Evolutionary conservation across 1,284 basidiomycete genomes (phyloP), one percentile per base, ranked within the genome.

Genomic region (Phellinidium pouzarii): DNA sequence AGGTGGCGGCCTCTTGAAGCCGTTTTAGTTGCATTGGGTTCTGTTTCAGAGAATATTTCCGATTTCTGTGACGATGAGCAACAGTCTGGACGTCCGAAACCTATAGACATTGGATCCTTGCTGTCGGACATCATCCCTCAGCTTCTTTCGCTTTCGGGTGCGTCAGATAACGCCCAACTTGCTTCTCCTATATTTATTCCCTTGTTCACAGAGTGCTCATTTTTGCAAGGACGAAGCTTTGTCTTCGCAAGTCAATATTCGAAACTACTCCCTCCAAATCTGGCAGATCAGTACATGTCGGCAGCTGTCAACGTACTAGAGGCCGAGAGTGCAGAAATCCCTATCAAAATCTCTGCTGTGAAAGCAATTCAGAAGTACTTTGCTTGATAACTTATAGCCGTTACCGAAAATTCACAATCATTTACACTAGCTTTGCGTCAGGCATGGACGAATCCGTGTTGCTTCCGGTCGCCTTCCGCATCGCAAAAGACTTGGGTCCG

Each of bases 1-100:
- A 91, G 89, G 89, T 95, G 94, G 94, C 85, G 90, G 63, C 79
- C 84, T 4, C 73, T 94, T 25, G 94, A 98, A 70, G 87, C 91
- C 1, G 78, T 79, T 1, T 75, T 99, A 3, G 84, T 91, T 3
- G 80, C 87, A 1, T 71, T 96, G n/a, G 93, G 93, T 8, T 88
- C 89, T 27, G 81, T 92, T 58, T 75, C 89, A 1, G 86, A 92
- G 55, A 78, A 83, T 23, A 72, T 97, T 36, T 71, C 84, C 26
- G 87, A 92, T 36, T 79, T 82, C 40, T 70, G 91, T 14, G 86
- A 94, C 56, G 84, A 87, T 41, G 86, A 90, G 61, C 70, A 75
- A 59, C 79, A 80, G 14, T 74, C 77, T n/a, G 80, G 78, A 3
- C 73, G 78, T 12, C 62, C 72, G 20, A 79, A 80, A 46, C 80